Percentiles rank a stretch among this genome's conserved stretches.
Conservation (phyloP, 2,329 filamentous ascomycete species). For the Venturiaceae sp. region DNA sequence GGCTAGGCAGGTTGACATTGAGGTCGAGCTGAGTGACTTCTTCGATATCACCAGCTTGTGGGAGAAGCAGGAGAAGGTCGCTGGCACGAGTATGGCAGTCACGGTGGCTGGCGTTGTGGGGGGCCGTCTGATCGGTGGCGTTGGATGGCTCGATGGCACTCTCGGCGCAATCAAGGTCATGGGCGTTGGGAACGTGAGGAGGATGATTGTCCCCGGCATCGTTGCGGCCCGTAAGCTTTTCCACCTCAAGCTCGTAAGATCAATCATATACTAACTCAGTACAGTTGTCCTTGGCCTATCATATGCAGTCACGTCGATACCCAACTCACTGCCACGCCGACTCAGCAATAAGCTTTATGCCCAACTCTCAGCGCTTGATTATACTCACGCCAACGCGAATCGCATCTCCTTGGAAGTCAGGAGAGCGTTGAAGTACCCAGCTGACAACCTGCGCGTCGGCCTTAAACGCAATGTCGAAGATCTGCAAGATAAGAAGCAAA, state of each 20-base stretch:
- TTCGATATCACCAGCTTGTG: conserved; percentile 76
- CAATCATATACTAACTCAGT: conserved; percentile 1
- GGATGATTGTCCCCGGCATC: conserved; percentile 70
- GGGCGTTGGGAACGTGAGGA: conserved; percentile 70
- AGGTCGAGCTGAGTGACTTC: conserved; percentile 87
- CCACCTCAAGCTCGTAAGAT: not conserved
- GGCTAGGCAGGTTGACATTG: conserved; percentile 75
- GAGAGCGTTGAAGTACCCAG: conserved; percentile 78
- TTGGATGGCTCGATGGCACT: conserved; percentile 82
- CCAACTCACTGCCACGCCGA: conserved; percentile 76
- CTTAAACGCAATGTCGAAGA: conserved; percentile 81
- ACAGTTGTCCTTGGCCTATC: conserved; percentile 63
- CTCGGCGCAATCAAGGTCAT: conserved; percentile 72
- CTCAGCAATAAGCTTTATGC: conserved; percentile 75
- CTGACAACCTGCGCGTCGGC: conserved; percentile 73
- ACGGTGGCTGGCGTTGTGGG: conserved; percentile 84
- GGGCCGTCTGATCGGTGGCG: conserved; percentile 68
- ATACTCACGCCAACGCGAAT: conserved; percentile 77
- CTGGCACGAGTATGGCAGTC: conserved; percentile 87
- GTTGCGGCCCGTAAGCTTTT: conserved; percentile 62
- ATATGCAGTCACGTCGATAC: conserved; percentile 80
- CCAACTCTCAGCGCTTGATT: conserved; percentile 76
- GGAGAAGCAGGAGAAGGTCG: conserved; percentile 88
- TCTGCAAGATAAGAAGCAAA: conserved; percentile 65
- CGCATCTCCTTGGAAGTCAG: conserved; percentile 81